Base-by-base conservation (phyloP, 1,139 yeast species). In the Komagataea norvegica region DNA sequence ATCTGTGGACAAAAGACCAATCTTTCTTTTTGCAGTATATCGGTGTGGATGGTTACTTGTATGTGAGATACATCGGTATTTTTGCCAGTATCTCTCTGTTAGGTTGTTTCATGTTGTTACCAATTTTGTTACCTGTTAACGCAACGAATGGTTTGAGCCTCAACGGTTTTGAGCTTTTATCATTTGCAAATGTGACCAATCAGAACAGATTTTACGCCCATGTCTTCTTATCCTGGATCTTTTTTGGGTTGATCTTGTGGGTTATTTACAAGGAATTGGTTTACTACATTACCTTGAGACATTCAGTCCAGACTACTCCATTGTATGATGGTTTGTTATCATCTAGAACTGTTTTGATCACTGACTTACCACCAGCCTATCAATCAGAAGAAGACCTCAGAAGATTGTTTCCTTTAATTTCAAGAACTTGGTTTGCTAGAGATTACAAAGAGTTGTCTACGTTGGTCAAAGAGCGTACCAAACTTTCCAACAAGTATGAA, bases 31-130 rank as follows among this genome's bases (percentile, higher is more conserved):
- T 91, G 45, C 85, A 84, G 53, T 87, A 84, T 48, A 71, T 87
- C 22, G 94, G 96, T 29, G 61, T 86, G 10, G 97, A 89, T 60
- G 96, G 96, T 13, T 91, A 87, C 62, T 79, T 88, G 51, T 89
- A 85, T 56, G 60, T 86, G 38, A 70, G 98, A 48, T 91, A 79
- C 58, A 58, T 91, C 43, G 75, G 81, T 39, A 70, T 85, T 35
- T 72, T 84, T 42, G 67, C 76, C 21, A 59, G 72, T 14, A 59
- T 85, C 34, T 74, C 84, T 21, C 53, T 79, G 8, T 55, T 79
- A 10, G 93, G 94, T 2, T 75, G 85, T 38, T 46, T 83, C 23
- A 49, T 82, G 16, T 62, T 80, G 14, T 77, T 86, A 75, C 91
- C 96, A 21, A 74, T 91, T 42, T 65, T 91, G 42, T 68, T 91